A percentile compares a stretch with the other conserved stretches of the same genome.
Evolutionary conservation across 805 yeast species (phyloP).

Genomic region (Saturnispora zaruensis): DNA sequence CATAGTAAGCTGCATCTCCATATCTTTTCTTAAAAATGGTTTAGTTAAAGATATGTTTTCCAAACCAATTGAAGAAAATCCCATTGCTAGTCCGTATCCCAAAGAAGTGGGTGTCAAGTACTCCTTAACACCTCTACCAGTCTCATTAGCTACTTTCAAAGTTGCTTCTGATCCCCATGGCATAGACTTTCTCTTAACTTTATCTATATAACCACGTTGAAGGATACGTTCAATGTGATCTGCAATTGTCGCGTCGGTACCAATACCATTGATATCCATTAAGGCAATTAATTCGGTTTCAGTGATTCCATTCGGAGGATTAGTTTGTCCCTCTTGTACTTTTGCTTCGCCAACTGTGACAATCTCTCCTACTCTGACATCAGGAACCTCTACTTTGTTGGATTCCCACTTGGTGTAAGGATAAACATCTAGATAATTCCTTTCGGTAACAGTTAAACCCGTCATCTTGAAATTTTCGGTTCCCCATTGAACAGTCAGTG

Average conservation of each 20-base stretch:
- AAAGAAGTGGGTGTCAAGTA: conserved; percentile 67
- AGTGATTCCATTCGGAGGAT: conserved; percentile 77
- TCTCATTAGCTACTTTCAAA: conserved; percentile 17
- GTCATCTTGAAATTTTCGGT: conserved; percentile 60
- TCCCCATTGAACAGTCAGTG: conserved; percentile 66
- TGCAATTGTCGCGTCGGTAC: conserved; percentile 98
- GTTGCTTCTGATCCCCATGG: conserved; percentile 3
- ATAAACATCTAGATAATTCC: conserved; percentile 75
- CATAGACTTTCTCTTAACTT: conserved; percentile 19
- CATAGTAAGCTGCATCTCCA: conserved; percentile 58
- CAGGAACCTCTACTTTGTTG: conserved; percentile 49
- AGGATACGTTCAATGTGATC: conserved; percentile 86
- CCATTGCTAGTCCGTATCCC: conserved; percentile 83
- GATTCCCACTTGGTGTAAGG: conserved; percentile 74
- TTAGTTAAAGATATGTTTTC: conserved; percentile 70
- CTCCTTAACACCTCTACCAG: conserved; percentile 32
- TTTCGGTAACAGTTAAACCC: conserved; percentile 67
- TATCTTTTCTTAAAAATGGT: conserved; percentile 72
- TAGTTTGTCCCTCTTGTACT: conserved; percentile 65
- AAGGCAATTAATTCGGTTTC: conserved; percentile 86
- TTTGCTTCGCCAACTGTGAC: conserved; percentile 49
- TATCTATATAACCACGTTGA: conserved; percentile 55
- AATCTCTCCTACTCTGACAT: conserved; percentile 46
- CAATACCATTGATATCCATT: conserved; percentile 97
- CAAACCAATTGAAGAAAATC: conserved; percentile 72